Evolutionary conservation across 805 yeast genomes (phyloP).

Genomic region (Komagataella pseudopastoris): DNA sequence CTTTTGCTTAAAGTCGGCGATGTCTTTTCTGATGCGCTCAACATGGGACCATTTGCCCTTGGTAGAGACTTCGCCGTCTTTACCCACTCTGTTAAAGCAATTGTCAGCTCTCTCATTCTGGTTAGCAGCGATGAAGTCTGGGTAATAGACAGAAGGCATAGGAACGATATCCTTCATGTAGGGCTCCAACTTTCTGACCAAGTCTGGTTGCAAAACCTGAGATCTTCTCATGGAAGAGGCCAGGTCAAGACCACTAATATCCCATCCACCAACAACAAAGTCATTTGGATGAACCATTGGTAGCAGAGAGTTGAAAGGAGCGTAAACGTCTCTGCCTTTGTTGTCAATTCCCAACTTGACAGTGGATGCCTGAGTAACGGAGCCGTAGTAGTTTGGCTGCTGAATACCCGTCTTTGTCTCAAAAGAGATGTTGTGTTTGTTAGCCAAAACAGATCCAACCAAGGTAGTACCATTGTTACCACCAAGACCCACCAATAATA

Average conservation of each 20-base stretch:
- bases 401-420: constrained; percentile 70
- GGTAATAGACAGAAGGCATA: constrained; percentile 80
- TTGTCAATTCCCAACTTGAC: constrained; percentile 79
- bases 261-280: constrained; percentile 90
- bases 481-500: constrained; percentile 87
- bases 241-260: constrained; percentile 61
- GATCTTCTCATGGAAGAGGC: constrained; percentile 76
- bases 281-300: constrained; percentile 89
- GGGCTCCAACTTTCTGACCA: constrained; percentile 63
- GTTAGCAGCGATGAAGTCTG: constrained; percentile 92
- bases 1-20: constrained; percentile 56
- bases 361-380: constrained; percentile 89
- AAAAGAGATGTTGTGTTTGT: constrained; percentile 65
- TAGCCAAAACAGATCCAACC: constrained; percentile 74
- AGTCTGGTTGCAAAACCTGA: constrained; percentile 72
- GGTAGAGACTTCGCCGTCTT: constrained; percentile 33
- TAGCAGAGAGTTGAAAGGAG: constrained; percentile 80
- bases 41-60: constrained; percentile 81
- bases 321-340: constrained; percentile 75
- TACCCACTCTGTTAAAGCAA: constrained; percentile 43
- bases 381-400: constrained; percentile 74
- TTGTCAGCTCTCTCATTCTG: constrained; percentile 89
- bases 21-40: constrained; percentile 74
- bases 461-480: constrained; percentile 95
- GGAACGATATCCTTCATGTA: constrained; percentile 54